Evolutionary conservation across 73 alveolate genomes (phyloP).

Genomic region (Tetrahymena thermophila): DNA sequence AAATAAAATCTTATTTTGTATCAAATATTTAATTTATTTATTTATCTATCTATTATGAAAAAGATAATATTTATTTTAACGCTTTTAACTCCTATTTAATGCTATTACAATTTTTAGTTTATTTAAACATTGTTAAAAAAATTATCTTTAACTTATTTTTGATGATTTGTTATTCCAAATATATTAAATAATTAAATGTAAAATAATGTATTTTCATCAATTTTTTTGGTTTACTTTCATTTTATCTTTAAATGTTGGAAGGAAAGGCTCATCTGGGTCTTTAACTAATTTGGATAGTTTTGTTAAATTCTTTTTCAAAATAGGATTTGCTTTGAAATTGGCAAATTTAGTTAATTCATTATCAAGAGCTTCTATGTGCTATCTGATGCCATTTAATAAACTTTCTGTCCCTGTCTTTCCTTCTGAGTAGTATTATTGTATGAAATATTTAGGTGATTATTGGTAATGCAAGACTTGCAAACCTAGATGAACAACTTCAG

Average conservation of each 20-base stretch:
- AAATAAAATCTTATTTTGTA: neutral
- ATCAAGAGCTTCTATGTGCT: neutral
- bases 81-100: no score
- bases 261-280: neutral
- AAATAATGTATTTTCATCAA: no score
- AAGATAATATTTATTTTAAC: no score
- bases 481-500: neutral
- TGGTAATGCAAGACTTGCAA: neutral
- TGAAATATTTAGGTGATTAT: neutral
- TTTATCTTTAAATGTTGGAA: neutral
- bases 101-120: no score
- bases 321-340: neutral
- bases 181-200: no score
- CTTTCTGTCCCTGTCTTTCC: neutral
- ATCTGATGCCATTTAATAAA: neutral
- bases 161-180: no score
- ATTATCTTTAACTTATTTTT: no score
- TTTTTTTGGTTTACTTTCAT: neutral
- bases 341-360: neutral
- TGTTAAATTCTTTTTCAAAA: neutral
- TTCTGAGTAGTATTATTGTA: neutral
- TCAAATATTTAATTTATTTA: no score
- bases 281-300: neutral
- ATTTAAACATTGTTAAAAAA: no score
- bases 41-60: no score